phyloP scores from a whole-genome alignment of 305 asterid genomes.

The Solanum hybrid region DNA sequence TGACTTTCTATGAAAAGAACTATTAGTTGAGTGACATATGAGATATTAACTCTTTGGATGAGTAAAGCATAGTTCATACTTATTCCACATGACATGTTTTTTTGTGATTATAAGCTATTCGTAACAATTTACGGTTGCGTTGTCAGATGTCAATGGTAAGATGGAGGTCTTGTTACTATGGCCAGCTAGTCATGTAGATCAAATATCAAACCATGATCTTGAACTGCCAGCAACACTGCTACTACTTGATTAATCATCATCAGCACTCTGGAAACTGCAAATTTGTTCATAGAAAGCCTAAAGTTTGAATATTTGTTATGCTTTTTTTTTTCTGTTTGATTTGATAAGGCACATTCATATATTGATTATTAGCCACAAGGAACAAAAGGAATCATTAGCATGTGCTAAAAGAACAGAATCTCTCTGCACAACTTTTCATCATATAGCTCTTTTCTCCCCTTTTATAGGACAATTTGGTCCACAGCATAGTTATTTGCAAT shows the following conservation, averaged over 20 bases:
- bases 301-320: background rate
- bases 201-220: background rate
- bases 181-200: background rate
- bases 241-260: background rate
- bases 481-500: background rate
- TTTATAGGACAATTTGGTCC: background rate
- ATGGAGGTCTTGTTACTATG: background rate
- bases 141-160: conserved; percentile 1
- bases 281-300: background rate
- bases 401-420: conserved; percentile 10
- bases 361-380: background rate
- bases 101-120: background rate
- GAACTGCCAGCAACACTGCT: background rate
- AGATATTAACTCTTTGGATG: background rate
- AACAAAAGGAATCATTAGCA: conserved; percentile 11
- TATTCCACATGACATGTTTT: background rate
- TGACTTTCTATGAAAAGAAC: too few relatives aligned
- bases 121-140: background rate
- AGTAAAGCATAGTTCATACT: background rate
- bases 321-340: background rate
- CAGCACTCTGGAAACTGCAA: background rate
- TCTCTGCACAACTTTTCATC: background rate
- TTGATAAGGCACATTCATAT: background rate
- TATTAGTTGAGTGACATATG: background rate
- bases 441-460: background rate